Percentiles rank a stretch among this genome's conserved stretches.
Evolutionary conservation across 1,284 basidiomycete species (phyloP).

Genomic region (Sparassis latifolia): DNA sequence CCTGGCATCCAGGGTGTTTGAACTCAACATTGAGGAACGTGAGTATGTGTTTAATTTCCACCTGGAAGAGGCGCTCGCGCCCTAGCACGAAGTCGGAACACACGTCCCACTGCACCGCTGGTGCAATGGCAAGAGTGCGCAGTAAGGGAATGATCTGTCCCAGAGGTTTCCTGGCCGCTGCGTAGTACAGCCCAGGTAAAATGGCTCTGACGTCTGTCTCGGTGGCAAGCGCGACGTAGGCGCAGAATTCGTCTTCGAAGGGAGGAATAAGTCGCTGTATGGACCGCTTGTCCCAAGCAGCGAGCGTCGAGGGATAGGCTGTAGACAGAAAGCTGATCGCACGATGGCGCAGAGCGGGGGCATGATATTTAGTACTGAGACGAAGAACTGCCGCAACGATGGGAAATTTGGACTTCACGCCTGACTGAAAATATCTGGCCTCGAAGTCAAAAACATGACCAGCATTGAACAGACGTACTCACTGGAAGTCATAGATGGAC

Average conservation of each 20-base stretch:
- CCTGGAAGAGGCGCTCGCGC: constrained; percentile 6
- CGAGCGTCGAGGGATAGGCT: constrained; percentile 30
- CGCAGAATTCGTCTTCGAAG: constrained; percentile 8
- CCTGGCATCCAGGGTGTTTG: constrained; percentile 6
- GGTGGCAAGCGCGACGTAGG: constrained; percentile 8
- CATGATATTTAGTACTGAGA: constrained; percentile 35
- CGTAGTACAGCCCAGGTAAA: constrained; percentile 10
- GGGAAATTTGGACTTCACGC: constrained; percentile 19
- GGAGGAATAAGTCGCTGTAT: constrained; percentile 9
- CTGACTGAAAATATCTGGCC: constrained; percentile 9
- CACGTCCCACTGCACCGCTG: constrained; percentile 3
- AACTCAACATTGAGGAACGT: constrained; percentile 9
- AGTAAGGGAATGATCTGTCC: constrained; percentile 5
- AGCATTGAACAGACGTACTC: constrained; percentile 1
- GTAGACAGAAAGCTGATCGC: constrained; percentile 29
- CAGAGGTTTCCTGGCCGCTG: constrained; percentile 7
- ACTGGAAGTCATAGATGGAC: constrained; percentile 19
- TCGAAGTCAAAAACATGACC: background rate
- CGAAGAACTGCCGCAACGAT: constrained; percentile 31
- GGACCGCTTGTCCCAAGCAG: constrained; percentile 25
- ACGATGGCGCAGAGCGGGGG: constrained; percentile 28
- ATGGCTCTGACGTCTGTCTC: constrained; percentile 11
- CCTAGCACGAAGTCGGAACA: constrained; percentile 9
- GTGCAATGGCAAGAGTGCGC: constrained; percentile 5
- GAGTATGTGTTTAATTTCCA: constrained; percentile 6